Percentiles rank a stretch among this genome's conserved stretches.
Evolutionary conservation across 176 grass and related monocot species (phyloP).

Genomic region (Cenchrus fungigraminus): DNA sequence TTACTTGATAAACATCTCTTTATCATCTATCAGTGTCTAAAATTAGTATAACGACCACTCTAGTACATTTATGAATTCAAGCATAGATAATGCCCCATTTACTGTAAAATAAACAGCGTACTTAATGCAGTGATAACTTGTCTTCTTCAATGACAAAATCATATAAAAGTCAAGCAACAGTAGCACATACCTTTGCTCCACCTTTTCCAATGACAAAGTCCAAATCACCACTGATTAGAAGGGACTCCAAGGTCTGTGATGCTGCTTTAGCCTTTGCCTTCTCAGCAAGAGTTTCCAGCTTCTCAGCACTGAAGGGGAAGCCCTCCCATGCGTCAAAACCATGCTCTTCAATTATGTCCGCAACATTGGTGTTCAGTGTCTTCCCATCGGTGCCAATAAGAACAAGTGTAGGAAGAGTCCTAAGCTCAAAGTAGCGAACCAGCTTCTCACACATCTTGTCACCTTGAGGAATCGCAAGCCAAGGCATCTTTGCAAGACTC

Average conservation of each 20-base stretch:
- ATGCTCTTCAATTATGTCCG: conserved; percentile 71
- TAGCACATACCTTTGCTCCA: conserved; percentile 57
- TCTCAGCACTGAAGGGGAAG: conserved; percentile 76
- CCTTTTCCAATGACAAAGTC: conserved; percentile 72
- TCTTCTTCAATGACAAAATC: not conserved
- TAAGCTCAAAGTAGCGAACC: conserved; percentile 78
- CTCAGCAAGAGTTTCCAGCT: conserved; percentile 67
- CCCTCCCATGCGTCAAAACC: conserved; percentile 75
- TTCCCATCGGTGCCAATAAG: conserved; percentile 89
- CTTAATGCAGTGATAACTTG: not conserved
- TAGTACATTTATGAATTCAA: not conserved
- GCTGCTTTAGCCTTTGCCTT: conserved; percentile 65
- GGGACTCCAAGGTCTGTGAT: conserved; percentile 72
- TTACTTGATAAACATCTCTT: not conserved
- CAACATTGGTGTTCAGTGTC: conserved; percentile 62
- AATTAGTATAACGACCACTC: not conserved
- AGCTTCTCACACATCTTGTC: conserved; percentile 66
- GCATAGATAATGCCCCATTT: not conserved
- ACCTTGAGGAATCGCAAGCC: conserved; percentile 77
- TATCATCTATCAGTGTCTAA: not conserved
- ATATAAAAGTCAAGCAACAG: conserved; percentile 23
- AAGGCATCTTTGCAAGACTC: conserved; percentile 66
- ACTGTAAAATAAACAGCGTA: not conserved
- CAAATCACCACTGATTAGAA: conserved; percentile 61
- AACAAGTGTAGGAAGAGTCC: conserved; percentile 59